phyloP scores from a whole-genome alignment of 257 asterid genomes.

The Striga asiatica region DNA sequence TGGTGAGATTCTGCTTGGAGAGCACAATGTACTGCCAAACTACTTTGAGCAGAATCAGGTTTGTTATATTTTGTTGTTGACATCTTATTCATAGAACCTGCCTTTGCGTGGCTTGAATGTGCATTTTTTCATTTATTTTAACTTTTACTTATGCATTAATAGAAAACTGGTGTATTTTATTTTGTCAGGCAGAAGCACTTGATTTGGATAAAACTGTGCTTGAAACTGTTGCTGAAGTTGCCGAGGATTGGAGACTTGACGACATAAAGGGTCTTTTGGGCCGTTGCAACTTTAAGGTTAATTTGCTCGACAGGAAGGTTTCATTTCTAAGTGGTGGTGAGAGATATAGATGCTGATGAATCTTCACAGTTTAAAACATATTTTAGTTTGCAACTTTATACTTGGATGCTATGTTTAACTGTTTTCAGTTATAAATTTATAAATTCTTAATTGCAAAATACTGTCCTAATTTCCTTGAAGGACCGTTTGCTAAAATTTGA shows the following conservation, averaged over 20 bases:
- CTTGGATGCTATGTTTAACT: not conserved
- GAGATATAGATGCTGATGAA: constrained; percentile 42
- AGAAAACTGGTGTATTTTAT: no score
- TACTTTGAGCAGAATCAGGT: constrained; percentile 99
- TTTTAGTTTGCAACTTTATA: not conserved
- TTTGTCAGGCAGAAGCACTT: constrained; percentile 91
- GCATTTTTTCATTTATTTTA: not conserved
- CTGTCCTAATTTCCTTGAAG: not conserved
- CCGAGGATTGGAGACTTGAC: constrained; percentile 90
- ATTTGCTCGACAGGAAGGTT: constrained; percentile 85
- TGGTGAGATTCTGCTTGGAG: constrained; percentile 81
- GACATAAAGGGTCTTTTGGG: constrained; percentile 96
- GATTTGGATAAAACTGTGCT: constrained; percentile 61
- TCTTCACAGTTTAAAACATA: not conserved
- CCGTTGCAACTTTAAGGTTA: constrained; percentile 79
- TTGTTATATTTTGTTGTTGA: constrained; percentile 3
- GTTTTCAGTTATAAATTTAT: not conserved
- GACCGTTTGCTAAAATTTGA: not conserved
- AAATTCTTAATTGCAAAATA: not conserved
- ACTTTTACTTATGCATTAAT: no score
- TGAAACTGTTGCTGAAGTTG: constrained; percentile 89
- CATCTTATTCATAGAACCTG: not conserved
- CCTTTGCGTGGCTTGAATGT: not conserved
- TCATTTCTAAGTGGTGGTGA: constrained; percentile 94
- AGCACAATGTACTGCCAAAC: constrained; percentile 85